A percentile compares a stretch with the other conserved stretches of the same genome.
These are phyloP conservation scores for Arctium minus DNA, from an alignment of 129 eudicot species.

Conservation along the genomic window DNA sequence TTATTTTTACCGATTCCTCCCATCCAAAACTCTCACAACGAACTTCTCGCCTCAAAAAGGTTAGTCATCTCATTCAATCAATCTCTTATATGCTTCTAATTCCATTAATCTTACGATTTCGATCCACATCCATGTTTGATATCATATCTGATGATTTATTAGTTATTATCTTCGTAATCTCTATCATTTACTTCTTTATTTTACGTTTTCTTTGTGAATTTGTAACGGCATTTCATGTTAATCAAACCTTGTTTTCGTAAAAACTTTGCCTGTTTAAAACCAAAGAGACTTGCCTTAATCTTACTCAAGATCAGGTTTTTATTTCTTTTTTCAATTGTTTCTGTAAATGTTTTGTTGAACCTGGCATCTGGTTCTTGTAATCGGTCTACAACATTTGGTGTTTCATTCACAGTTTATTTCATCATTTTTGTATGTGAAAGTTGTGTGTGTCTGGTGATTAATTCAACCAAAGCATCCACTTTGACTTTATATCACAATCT, in stretches of 20 bases:
- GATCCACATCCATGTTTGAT: conserved; percentile 11
- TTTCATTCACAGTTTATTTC: neutral
- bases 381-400: neutral
- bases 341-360: neutral
- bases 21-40: neutral
- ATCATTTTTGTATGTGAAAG: neutral
- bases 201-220: neutral
- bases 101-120: conserved; percentile 4
- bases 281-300: conserved; percentile 69
- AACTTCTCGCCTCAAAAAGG: too few species aligned
- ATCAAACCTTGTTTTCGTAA: conserved; percentile 11
- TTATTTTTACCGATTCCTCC: neutral
- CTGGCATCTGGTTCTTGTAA: neutral
- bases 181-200: neutral
- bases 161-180: conserved; percentile 13
- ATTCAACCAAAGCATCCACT: neutral
- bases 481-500: neutral
- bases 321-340: neutral
- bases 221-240: conserved; percentile 14
- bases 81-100: conserved; percentile 8
- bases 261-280: too few species aligned
- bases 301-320: conserved; percentile 64
- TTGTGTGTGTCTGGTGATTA: neutral
- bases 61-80: conserved; percentile 14
- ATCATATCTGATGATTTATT: neutral